Percentiles rank a stretch among this genome's conserved stretches.
Conservation (phyloP, 495 filamentous ascomycete species). For the Penicillium simplicissimum region DNA sequence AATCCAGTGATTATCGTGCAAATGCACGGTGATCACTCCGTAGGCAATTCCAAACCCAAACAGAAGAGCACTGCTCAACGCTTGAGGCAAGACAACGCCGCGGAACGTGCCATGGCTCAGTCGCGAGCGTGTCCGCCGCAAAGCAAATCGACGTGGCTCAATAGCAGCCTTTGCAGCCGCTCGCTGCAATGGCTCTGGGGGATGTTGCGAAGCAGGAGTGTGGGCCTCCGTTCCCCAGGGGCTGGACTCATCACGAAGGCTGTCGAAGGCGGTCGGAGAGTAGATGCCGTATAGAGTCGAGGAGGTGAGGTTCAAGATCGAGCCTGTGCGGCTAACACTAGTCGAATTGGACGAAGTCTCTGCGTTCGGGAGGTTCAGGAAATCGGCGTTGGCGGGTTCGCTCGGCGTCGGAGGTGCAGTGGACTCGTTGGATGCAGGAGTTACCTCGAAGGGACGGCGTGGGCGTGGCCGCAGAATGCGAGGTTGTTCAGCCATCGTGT, state of each 20-base stretch:
- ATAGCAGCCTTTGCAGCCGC: constrained; percentile 30
- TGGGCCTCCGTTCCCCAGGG: constrained; percentile 75
- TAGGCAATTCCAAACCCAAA: constrained; percentile 82
- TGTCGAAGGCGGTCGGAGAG: constrained; percentile 60
- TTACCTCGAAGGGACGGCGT: constrained; percentile 70
- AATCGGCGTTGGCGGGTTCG: constrained; percentile 36
- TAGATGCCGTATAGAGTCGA: constrained; percentile 93
- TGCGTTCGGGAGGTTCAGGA: constrained; percentile 31
- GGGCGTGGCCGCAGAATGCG: constrained; percentile 71
- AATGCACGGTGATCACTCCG: constrained; percentile 79
- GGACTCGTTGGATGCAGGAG: constrained; percentile 54
- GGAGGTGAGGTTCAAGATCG: constrained; percentile 82
- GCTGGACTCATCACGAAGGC: constrained; percentile 50
- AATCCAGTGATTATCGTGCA: constrained; percentile 70
- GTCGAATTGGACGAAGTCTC: constrained; percentile 31
- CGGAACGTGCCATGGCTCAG: constrained; percentile 46
- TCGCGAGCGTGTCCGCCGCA: constrained; percentile 39
- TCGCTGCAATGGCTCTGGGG: constrained; percentile 27
- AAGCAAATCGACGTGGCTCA: constrained; percentile 32
- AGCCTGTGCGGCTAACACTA: constrained; percentile 63
- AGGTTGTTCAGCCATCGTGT: constrained; percentile 48
- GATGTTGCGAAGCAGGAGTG: constrained; percentile 49
- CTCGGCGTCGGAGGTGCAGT: constrained; percentile 51
- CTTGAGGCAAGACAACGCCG: constrained; percentile 47
- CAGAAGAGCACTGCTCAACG: constrained; percentile 62